Conservation (phyloP, 1,139 yeast genomes). For the Sugiyamaella japonica region DNA sequence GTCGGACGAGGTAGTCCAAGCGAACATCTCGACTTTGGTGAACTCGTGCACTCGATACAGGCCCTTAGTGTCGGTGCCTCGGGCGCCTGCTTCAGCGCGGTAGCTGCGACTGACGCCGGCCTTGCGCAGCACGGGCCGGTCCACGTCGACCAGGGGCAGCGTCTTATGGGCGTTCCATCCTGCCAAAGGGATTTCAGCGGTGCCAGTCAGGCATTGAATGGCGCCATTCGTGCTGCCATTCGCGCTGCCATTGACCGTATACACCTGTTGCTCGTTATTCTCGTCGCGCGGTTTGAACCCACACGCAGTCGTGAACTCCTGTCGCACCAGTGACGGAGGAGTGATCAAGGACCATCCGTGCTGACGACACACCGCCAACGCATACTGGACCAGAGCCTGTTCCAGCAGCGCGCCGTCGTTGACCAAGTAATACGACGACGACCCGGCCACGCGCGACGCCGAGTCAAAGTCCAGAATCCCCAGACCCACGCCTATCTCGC, state of each 20-base stretch:
- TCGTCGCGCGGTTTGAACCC: constrained; percentile 95
- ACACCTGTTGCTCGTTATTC: constrained; percentile 83
- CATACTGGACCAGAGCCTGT: constrained; percentile 83
- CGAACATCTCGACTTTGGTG: constrained; percentile 92
- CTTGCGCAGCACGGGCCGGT: constrained; percentile 51
- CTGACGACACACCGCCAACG: constrained; percentile 62
- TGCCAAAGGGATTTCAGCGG: constrained; percentile 95
- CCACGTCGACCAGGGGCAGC: constrained; percentile 29
- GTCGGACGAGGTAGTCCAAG: constrained; percentile 54
- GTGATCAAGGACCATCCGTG: constrained; percentile 68
- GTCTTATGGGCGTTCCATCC: constrained; percentile 56
- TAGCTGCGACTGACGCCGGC: constrained; percentile 88
- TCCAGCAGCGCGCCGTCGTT: constrained; percentile 90
- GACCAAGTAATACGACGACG: constrained; percentile 82
- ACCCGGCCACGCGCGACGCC: constrained; percentile 78
- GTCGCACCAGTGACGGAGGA: constrained; percentile 85
- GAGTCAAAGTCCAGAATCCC: constrained; percentile 66
- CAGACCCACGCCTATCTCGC: constrained; percentile 58
- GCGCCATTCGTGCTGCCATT: background rate
- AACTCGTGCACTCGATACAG: constrained; percentile 95
- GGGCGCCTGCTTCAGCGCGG: constrained; percentile 96
- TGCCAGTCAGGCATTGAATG: constrained; percentile 72
- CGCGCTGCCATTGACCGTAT: constrained; percentile 47
- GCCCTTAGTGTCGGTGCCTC: constrained; percentile 92
- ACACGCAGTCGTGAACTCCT: constrained; percentile 80